Evolutionary conservation across 345 rosid species (phyloP).

Genomic region (Salix dunnii): DNA sequence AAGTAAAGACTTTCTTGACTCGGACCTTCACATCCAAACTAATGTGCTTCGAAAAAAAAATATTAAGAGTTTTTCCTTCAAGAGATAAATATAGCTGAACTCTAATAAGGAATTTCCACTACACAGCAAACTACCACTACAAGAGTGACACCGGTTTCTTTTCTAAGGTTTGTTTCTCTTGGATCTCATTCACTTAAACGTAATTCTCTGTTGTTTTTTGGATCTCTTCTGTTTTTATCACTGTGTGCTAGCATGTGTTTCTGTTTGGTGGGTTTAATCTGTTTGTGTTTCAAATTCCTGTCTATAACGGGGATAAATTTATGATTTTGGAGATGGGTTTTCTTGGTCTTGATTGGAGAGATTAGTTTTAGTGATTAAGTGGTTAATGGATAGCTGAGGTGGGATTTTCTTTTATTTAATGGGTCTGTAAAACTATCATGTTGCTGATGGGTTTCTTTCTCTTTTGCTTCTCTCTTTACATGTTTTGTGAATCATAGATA

Average conservation of each 20-base stretch:
- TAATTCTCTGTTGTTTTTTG: neutral
- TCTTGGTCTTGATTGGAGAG: neutral
- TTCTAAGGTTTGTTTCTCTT: constrained; percentile 7
- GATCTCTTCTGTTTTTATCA: constrained; percentile 4
- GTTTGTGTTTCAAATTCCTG: neutral
- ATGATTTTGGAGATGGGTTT: neutral
- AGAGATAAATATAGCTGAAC: neutral
- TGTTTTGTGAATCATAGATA: neutral
- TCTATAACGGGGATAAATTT: neutral
- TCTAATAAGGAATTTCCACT: neutral
- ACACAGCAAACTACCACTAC: neutral
- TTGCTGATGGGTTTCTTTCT: neutral
- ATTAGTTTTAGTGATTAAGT: neutral
- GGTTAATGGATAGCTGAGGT: neutral
- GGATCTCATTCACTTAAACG: neutral
- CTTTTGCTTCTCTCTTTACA: neutral
- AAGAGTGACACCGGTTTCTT: neutral
- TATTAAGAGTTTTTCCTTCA: neutral
- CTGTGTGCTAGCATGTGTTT: neutral
- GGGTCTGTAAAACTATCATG: neutral
- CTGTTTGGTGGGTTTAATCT: neutral
- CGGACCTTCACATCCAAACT: too few species aligned
- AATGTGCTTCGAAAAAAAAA: too few species aligned
- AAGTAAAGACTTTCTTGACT: too few species aligned
- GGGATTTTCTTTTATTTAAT: neutral